Evolutionary conservation across 148 eudicot genomes (phyloP), one percentile per base, ranked within the genome.

Genomic region (Bassia scoparia): DNA sequence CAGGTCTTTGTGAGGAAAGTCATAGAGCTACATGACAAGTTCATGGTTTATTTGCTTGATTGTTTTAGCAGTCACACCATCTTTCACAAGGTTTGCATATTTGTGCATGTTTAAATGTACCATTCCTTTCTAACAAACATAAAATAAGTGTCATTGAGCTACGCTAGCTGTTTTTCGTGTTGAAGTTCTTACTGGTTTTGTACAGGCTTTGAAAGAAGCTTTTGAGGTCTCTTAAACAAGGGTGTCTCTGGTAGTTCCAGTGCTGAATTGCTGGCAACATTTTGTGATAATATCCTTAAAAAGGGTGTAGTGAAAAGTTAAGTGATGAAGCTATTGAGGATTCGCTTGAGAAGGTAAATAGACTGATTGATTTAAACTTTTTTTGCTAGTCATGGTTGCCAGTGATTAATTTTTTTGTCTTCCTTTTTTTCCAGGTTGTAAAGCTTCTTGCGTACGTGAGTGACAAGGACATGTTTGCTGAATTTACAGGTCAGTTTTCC

Each of bases 241-340:
- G 93, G 96, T 61, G 96, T 92, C 69, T 82, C 93, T 78, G 98
- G 98, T 69, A 90, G 89, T 75, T 87, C 98, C 20, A 92, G 93
- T 77, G 93, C 96, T 48, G 96, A 92, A 82, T 86, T 92, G 50
- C 83, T 92, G 62, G 96, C 98, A 58, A 87, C 89, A 31, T 92
- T 90, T 79, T 88, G 96, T 70, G 96, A 92, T 80, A 90, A 90
- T 82, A 88, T 92, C 55, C 87, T 90, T 41, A 92, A 90, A 75
- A 92, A 90, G 77, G 93, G n/a, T n/a, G 93, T 5, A 90, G 86
- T 80, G 98, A 92, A 81, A 92, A n/a, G n/a, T n/a, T 92, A 68
- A 90, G 90, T 73, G 96, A 92, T 77, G 98, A 92, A 70, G 98
- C 96, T 73, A 88, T 90, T 76, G 96, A 92, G 59, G 98, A 90